A percentile compares a stretch with the other conserved stretches of the same genome.
Evolutionary conservation across 768 basidiomycete genomes (phyloP).

Genomic region (Boletus eberwhitei): DNA sequence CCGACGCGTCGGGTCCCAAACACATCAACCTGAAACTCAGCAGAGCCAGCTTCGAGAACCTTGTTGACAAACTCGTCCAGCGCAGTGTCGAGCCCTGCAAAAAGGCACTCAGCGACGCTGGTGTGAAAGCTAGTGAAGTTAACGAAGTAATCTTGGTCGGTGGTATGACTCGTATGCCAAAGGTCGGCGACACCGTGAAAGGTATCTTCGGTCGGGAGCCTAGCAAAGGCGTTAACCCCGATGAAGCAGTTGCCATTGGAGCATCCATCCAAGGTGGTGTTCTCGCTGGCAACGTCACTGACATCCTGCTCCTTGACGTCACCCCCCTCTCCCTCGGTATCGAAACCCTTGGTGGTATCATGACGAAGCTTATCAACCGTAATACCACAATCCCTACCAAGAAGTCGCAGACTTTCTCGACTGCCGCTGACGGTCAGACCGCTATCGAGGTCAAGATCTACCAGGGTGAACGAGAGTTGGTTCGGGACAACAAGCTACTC

Average conservation of each 20-base stretch:
- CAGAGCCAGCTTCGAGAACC: slow-evolving; percentile 85
- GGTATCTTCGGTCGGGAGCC: slow-evolving; percentile 92
- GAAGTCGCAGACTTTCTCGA: slow-evolving; percentile 99
- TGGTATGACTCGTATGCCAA: slow-evolving; percentile 98
- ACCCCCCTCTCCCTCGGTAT: slow-evolving; percentile 95
- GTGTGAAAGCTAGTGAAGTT: slow-evolving; percentile 88
- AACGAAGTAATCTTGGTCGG: slow-evolving; percentile 98
- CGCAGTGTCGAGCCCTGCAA: slow-evolving; percentile 95
- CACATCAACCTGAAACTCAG: slow-evolving; percentile 93
- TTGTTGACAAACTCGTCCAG: slow-evolving; percentile 79
- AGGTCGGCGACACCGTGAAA: slow-evolving; percentile 86
- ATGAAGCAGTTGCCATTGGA: slow-evolving; percentile 98
- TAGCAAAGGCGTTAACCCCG: slow-evolving; percentile 98
- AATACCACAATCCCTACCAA: slow-evolving; percentile 99
- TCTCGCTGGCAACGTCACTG: slow-evolving; percentile 92
- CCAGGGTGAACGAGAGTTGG: slow-evolving; percentile 99
- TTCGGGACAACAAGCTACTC: slow-evolving; percentile 96
- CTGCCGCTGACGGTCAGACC: slow-evolving; percentile 98
- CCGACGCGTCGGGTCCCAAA: slow-evolving; percentile 91
- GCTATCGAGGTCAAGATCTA: slow-evolving; percentile 99
- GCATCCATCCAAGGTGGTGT: slow-evolving; percentile 99
- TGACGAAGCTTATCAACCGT: slow-evolving; percentile 97
- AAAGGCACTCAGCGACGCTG: slow-evolving; percentile 93
- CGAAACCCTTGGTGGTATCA: slow-evolving; percentile 98
- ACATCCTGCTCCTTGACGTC: slow-evolving; percentile 91